A percentile compares a stretch with the other conserved stretches of the same genome.
These are phyloP conservation scores for Aphanomyces astaci DNA, from an alignment of 352 stramenopile species.

Conservation along the genomic window DNA sequence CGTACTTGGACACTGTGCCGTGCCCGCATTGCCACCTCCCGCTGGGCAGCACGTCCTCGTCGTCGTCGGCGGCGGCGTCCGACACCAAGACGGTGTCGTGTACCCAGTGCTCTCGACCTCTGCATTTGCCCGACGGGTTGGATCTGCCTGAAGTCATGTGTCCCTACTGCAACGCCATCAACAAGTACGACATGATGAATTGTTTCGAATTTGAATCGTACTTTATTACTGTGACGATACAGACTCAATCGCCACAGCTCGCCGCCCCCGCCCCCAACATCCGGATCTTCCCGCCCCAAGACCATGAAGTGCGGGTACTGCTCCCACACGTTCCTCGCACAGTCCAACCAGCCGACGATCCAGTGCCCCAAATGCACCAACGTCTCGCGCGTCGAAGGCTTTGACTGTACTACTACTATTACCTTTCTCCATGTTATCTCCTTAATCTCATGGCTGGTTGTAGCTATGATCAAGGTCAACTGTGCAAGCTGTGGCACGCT, in stretches of 20 bases:
- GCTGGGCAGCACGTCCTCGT: not conserved
- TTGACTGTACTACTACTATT: constrained; percentile 20
- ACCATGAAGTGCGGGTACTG: constrained; percentile 71
- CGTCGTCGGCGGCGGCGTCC: not conserved
- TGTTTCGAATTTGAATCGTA: not conserved
- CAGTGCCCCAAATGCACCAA: constrained; percentile 75
- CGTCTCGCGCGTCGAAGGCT: constrained; percentile 34
- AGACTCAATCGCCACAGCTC: no score
- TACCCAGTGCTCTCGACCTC: not conserved
- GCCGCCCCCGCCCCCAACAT: not conserved
- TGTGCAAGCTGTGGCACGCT: constrained; percentile 84
- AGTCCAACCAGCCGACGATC: constrained; percentile 62
- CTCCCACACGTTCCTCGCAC: constrained; percentile 75
- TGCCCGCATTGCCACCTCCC: constrained; percentile 14
- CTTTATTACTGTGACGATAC: no score
- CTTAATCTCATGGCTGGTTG: not conserved
- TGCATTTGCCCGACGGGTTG: constrained; percentile 15
- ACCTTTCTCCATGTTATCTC: no score
- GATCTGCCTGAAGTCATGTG: constrained; percentile 14
- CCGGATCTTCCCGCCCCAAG: not conserved
- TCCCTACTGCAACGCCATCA: constrained; percentile 19
- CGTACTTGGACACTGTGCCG: constrained; percentile 17
- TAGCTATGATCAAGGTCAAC: constrained; percentile 24
- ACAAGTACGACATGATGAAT: not conserved
- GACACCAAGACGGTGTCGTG: constrained; percentile 8